phyloP scores from a whole-genome alignment of 768 basidiomycete species.

The Kwoniella newhampshirensis region DNA sequence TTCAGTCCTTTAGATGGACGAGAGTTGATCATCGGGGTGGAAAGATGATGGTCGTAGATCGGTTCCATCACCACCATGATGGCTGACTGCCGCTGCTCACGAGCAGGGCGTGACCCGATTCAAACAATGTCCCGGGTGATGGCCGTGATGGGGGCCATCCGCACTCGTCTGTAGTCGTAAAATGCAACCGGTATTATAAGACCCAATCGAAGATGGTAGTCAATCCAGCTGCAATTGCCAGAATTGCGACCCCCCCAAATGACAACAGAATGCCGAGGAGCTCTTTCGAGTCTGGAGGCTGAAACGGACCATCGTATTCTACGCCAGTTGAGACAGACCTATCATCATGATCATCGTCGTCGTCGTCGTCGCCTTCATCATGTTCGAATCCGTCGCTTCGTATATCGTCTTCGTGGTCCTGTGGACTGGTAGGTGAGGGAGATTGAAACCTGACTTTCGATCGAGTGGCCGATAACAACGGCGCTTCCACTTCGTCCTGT shows the following conservation, averaged over 20 bases:
- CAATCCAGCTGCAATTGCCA: conserved; percentile 41
- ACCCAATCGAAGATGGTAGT: conserved; percentile 50
- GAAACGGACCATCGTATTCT: conserved; percentile 34
- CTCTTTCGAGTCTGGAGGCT: conserved; percentile 35
- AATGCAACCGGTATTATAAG: conserved; percentile 18
- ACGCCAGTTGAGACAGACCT: not conserved
- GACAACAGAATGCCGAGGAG: conserved; percentile 29
- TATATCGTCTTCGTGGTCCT: not conserved
- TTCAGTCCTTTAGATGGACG: too few species aligned
- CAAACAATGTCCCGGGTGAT: too few species aligned
- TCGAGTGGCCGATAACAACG: too few species aligned
- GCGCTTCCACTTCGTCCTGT: too few species aligned
- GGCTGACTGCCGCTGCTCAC: too few species aligned
- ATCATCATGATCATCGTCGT: not conserved
- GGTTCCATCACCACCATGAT: too few species aligned
- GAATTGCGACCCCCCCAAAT: conserved; percentile 25
- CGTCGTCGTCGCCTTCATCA: conserved; percentile 7
- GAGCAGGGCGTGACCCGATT: too few species aligned
- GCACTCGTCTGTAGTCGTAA: not conserved
- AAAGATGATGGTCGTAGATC: too few species aligned
- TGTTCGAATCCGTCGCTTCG: not conserved
- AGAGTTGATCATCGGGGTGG: too few species aligned
- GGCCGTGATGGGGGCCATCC: not conserved
- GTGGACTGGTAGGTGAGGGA: too few species aligned
- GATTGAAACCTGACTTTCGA: too few species aligned